Conservation (phyloP, 495 filamentous ascomycete genomes). For the Xylaria venustula region DNA sequence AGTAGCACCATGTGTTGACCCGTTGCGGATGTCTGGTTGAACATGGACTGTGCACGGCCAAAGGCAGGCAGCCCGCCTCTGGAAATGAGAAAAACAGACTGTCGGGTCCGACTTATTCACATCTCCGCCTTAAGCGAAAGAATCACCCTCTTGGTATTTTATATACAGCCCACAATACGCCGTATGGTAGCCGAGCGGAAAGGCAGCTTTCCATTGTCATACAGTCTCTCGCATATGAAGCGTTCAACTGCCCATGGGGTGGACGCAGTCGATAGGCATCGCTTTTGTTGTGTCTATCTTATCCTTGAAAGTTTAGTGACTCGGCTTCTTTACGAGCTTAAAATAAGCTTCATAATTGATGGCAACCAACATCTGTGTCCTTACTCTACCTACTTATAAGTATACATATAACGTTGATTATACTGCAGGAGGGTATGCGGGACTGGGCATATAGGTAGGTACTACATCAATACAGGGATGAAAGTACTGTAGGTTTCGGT, state of each 20-base stretch:
- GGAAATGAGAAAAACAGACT: background rate
- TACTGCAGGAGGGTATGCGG: too few species aligned
- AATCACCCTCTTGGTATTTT: background rate
- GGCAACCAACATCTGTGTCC: background rate
- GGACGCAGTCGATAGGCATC: too few species aligned
- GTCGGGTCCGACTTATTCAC: constrained; percentile 6
- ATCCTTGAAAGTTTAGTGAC: too few species aligned
- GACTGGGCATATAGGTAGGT: too few species aligned
- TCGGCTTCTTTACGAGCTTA: too few species aligned
- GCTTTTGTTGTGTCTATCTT: too few species aligned
- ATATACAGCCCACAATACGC: background rate
- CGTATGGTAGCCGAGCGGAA: background rate
- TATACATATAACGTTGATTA: too few species aligned
- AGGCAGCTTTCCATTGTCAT: too few species aligned
- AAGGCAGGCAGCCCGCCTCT: background rate
- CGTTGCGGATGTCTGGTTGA: background rate
- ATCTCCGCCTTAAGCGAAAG: background rate
- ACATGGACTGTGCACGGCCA: background rate
- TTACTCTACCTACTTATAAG: background rate
- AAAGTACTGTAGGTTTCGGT: background rate
- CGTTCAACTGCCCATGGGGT: too few species aligned
- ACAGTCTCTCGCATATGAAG: too few species aligned
- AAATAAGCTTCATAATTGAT: too few species aligned
- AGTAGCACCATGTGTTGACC: background rate
- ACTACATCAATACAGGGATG: background rate